Base-by-base conservation (phyloP, 2,329 filamentous ascomycete species). In the Alternaria rosae region DNA sequence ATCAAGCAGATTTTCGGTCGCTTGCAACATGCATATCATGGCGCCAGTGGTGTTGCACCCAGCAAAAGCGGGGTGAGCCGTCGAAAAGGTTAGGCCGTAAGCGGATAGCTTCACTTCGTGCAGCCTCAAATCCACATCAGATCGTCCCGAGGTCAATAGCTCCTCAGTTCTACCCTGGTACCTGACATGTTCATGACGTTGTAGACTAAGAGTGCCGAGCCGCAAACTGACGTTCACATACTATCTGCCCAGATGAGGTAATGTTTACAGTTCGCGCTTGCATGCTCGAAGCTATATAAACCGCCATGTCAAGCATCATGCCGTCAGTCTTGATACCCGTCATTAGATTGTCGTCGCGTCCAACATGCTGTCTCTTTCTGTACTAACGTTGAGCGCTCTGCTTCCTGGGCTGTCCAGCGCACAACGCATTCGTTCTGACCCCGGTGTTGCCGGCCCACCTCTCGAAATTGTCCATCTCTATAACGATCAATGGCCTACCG, bases 381-480 rank as follows among this genome's bases (percentile, higher is more conserved):
- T 68, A 3, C 17, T 68, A 7, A 43, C 52, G 2, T 42, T 65
- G 51, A 65, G 66, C 61, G 51, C 56, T 23, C 57, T 64, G 56
- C 48, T 70, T 15, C 57, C 66, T 28, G 54, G 50, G 6, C 59
- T 70, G 2, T 67, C 61, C 9, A 53, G 43, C 30, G 66, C 67
- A 26, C 68, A 75, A 25, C 62, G 65, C 54, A 42, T 72, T 13
- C 55, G 64, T n/a, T 63, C 56, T 21, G 81, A 84, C 66, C 74
- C 78, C 20, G 76, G 77, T 15, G 63, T 70, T 12, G 73, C 76
- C 17, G 84, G 84, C 2, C 82, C 83, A 12, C 62, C 78, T 13
- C 74, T 85, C 7, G 84, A 86, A 61, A 62, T 84, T 26, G 79
- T 82, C 1, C 84, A 86, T 72, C 72, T 85, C 10, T 86, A 85